phyloP scores from a whole-genome alignment of 2,329 filamentous ascomycete genomes.

The Penicillium sp. region DNA sequence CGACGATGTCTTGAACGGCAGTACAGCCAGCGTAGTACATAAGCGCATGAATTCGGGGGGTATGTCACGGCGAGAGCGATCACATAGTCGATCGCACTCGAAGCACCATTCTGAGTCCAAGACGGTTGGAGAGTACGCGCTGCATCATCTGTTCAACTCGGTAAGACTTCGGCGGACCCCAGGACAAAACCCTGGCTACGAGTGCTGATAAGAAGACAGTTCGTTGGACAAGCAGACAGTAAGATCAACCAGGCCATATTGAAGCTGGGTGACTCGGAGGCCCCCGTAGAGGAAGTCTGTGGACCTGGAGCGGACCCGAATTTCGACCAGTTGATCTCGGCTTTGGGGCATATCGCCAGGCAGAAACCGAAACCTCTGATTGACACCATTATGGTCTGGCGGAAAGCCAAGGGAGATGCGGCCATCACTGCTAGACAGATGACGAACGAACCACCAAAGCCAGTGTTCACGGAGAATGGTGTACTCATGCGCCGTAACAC shows the following conservation, averaged over 20 bases:
- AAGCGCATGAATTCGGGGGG: slow-evolving; percentile 55
- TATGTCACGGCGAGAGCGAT: slow-evolving; percentile 65
- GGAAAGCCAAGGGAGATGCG: slow-evolving; percentile 89
- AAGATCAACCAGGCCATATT: slow-evolving; percentile 88
- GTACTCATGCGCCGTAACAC: slow-evolving; percentile 66
- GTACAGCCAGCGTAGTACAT: slow-evolving; percentile 28
- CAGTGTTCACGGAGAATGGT: slow-evolving; percentile 38
- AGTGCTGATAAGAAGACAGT: slow-evolving; percentile 50
- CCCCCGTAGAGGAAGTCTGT: slow-evolving; percentile 82
- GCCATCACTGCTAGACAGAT: slow-evolving; percentile 61
- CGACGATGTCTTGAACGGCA: slow-evolving; percentile 25
- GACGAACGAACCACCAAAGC: slow-evolving; percentile 29
- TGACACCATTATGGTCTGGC: slow-evolving; percentile 97
- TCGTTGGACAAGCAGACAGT: slow-evolving; percentile 93
- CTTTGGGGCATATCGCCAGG: slow-evolving; percentile 88
- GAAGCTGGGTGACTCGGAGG: slow-evolving; percentile 72
- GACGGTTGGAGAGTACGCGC: slow-evolving; percentile 94
- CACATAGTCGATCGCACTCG: slow-evolving; percentile 71
- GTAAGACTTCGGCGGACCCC: slow-evolving; percentile 45
- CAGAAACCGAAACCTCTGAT: slow-evolving; percentile 93
- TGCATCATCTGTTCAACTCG: slow-evolving; percentile 93
- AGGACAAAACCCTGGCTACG: too few species aligned
- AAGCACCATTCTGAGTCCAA: slow-evolving; percentile 70
- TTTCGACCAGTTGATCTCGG: slow-evolving; percentile 91
- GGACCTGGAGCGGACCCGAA: slow-evolving; percentile 79